A percentile compares a stretch with the other conserved stretches of the same genome.
These are phyloP conservation scores for Nakaseomyces nivariensis DNA, from an alignment of 1,139 yeast genomes.

Conservation along the genomic window DNA sequence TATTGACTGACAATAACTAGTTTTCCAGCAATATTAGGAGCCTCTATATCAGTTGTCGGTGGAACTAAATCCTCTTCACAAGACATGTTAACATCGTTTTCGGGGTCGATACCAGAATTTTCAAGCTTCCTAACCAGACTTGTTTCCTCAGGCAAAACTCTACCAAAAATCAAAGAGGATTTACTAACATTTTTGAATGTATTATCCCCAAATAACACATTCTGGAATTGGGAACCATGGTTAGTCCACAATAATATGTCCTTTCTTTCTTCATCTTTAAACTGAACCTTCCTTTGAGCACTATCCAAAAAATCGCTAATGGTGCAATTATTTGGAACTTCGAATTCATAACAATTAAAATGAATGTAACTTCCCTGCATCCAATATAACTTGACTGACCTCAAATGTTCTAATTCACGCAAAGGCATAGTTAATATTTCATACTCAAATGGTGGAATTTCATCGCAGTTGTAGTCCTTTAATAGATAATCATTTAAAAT, in stretches of 20 bases:
- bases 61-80: slow-evolving; percentile 22
- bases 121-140: slow-evolving; percentile 18
- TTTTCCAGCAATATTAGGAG: slow-evolving; percentile 17
- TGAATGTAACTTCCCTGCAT: slow-evolving; percentile 50
- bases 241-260: slow-evolving; percentile 40
- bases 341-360: slow-evolving; percentile 58
- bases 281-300: slow-evolving; percentile 45
- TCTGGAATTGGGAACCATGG: slow-evolving; percentile 28
- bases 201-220: slow-evolving; percentile 25
- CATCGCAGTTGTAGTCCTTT: slow-evolving; percentile 40
- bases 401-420: slow-evolving; percentile 68
- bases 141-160: slow-evolving; percentile 34
- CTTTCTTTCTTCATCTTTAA: slow-evolving; percentile 41
- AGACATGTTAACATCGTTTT: slow-evolving; percentile 24
- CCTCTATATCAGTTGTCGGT: neutral
- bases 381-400: slow-evolving; percentile 55
- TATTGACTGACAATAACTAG: slow-evolving; percentile 58
- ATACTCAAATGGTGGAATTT: slow-evolving; percentile 48
- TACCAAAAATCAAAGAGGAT: slow-evolving; percentile 27
- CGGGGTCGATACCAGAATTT: slow-evolving; percentile 1
- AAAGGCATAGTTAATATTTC: slow-evolving; percentile 69
- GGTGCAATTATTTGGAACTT: slow-evolving; percentile 53
- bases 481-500: slow-evolving; percentile 35
- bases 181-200: slow-evolving; percentile 26
- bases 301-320: slow-evolving; percentile 49